Evolutionary conservation across 2,329 filamentous ascomycete genomes (phyloP), one percentile per base, ranked within the genome.

Genomic region (Ascochyta rabiei): DNA sequence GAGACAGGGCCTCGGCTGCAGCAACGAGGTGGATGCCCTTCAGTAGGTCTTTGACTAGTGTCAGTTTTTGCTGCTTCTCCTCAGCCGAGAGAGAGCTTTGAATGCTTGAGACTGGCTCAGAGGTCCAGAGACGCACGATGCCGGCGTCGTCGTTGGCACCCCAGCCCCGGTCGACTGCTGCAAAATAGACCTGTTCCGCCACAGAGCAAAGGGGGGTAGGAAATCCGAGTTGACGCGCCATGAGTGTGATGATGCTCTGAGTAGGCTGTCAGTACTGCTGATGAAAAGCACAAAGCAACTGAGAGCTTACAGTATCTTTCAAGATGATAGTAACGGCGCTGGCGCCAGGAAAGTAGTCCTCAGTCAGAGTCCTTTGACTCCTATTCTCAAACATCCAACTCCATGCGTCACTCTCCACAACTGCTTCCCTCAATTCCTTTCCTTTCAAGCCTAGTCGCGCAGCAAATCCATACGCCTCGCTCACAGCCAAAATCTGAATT

Each of bases 131-230:
- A 47, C 82, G 81, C 15, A 86, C 81, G 62, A 85, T 76, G 12
- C 80, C 79, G 2, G 82, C 81, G 59, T 86, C 83, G 60, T 85
- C 83, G 45, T 82, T 75, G 12, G 77, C 67, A 0, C 81, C 78
- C 59, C 78, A 86, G 9, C 86, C 87, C 35, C 82, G 81, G 21
- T 82, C 77, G 7, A 89, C 71, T 13, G 81, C 85, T 24, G 83
- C 74, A 50, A 88, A 81, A 67, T 88, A 89, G 24, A 83, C 79
- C 70, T 89, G 86, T 73, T 90, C 87, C 10, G 87, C 86, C 0
- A 81, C 79, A 33, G 81, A 82, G 50, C 82, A 84, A 67, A 90
- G 82, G 0, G 85, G 85, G 1, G 82, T 82, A 0, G 85, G 81
- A 69, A 88, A 89, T 24, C 78, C 77, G 48, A 78, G 74, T 37